These are phyloP conservation scores for Prunus davidiana DNA, from an alignment of 306 rosid genomes.

Conservation along the genomic window DNA sequence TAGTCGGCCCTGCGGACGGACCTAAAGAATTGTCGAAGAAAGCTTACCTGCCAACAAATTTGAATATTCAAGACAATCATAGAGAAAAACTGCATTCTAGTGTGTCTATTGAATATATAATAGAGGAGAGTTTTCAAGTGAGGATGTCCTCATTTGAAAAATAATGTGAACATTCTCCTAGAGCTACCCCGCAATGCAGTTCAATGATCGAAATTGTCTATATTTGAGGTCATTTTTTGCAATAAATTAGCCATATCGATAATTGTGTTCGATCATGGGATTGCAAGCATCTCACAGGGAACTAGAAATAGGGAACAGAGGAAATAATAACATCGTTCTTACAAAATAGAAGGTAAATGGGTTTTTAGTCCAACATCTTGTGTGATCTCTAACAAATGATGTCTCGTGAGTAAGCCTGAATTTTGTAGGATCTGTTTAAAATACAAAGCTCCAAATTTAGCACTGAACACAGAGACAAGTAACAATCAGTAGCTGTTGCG, in stretches of 20 bases:
- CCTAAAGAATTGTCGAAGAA: constrained; percentile 83
- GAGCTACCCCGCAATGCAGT: neutral
- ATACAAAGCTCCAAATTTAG: neutral
- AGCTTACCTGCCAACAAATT: constrained; percentile 59
- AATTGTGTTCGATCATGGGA: neutral
- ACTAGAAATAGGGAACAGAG: neutral
- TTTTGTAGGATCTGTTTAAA: constrained; percentile 66
- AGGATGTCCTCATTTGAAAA: neutral
- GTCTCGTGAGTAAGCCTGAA: constrained; percentile 95
- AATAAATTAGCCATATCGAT: neutral
- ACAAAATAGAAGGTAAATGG: constrained; percentile 73
- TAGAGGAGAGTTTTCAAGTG: neutral
- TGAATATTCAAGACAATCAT: constrained; percentile 7
- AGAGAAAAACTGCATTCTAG: too few relatives aligned
- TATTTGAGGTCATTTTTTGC: neutral
- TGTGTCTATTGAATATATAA: neutral
- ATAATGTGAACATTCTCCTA: neutral
- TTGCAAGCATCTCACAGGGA: neutral
- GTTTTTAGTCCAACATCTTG: constrained; percentile 70
- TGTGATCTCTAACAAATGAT: constrained; percentile 80
- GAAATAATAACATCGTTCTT: constrained; percentile 28
- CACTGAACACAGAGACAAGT: neutral
- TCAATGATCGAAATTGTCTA: neutral
- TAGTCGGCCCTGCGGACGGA: constrained; percentile 89
- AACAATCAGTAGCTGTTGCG: neutral